Base-by-base conservation (phyloP, 2,329 filamentous ascomycete species). In the Colletotrichum filicis region DNA sequence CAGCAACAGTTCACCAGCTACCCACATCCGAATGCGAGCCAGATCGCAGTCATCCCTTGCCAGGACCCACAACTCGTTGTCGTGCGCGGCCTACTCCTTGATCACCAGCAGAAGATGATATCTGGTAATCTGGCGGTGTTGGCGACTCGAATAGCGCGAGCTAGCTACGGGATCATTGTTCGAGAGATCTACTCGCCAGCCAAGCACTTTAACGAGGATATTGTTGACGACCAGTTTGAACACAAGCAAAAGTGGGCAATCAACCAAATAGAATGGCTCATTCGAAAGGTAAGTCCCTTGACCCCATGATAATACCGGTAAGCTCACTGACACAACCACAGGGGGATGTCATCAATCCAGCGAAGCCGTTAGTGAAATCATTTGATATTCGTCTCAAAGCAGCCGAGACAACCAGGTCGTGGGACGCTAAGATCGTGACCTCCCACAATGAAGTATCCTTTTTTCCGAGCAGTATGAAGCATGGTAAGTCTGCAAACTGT, bases 11-110 rank as follows among this genome's bases (percentile, higher is more conserved):
- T 86, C 55, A 68, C 71, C 30, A 77, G 64, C 5, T 77, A 79
- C 8, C 77, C 77, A 2, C 83, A 86, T 59, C 79, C 80, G 4
- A 84, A 80, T 65, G 82, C 83, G 4, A 74, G 75, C 11, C 76
- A 80, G 9, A 77, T 84, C 32, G 78, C 81, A 42, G 83, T 87
- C 19, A 74, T 87, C 4, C 84, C 84, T 9, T 85, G 83, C 2
- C 84, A 85, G 9, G 88, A 90, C 58, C 87, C 88, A 0, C 87
- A 89, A 67, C 85, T 90, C 0, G 87, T 88, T 5, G 87, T 90
- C 1, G 87, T 87, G 55, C 87, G 87, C 73, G 88, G 88, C 0
- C 79, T 89, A 2, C 84, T 90, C 1, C 80, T 85, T 3, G 87
- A 90, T 61, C 82, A 87, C 12, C 80, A 88, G n/a, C 85, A 88